Conservation (phyloP, 768 basidiomycete genomes). For the Tephrocybe sp. region DNA sequence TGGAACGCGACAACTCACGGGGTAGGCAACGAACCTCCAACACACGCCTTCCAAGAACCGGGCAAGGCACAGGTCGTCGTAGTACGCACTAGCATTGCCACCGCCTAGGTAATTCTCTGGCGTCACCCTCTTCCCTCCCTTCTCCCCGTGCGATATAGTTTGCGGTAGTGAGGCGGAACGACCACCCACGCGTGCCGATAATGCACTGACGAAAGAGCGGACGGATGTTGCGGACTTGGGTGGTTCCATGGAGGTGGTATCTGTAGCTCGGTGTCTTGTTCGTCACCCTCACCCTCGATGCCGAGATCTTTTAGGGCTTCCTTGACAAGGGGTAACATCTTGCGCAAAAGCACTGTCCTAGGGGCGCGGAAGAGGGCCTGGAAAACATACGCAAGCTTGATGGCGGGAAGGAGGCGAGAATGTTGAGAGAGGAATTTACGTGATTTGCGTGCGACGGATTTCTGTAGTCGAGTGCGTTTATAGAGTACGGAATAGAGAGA, state of each 20-base stretch:
- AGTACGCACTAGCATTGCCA: slow-evolving; percentile 46
- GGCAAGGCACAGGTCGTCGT: slow-evolving; percentile 84
- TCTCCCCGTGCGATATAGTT: neutral
- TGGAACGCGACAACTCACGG: slow-evolving; percentile 46
- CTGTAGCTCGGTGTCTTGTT: too few species aligned
- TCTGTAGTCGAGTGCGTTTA: slow-evolving; percentile 37
- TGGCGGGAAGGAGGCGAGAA: slow-evolving; percentile 65
- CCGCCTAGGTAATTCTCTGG: slow-evolving; percentile 37
- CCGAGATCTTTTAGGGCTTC: slow-evolving; percentile 17
- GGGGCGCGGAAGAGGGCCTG: slow-evolving; percentile 76
- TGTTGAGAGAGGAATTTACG: slow-evolving; percentile 79
- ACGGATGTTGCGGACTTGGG: too few species aligned
- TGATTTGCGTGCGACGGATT: slow-evolving; percentile 85
- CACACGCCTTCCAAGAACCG: slow-evolving; percentile 85
- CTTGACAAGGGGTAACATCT: slow-evolving; percentile 69
- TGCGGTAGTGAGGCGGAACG: too few species aligned
- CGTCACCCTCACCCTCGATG: too few species aligned
- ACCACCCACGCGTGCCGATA: too few species aligned
- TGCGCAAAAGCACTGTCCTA: slow-evolving; percentile 37
- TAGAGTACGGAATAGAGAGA: neutral
- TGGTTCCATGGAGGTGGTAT: too few species aligned
- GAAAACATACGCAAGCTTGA: slow-evolving; percentile 87
- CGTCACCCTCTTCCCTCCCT: slow-evolving; percentile 11
- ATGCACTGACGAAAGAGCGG: too few species aligned
- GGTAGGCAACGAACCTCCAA: slow-evolving; percentile 80